Evolutionary conservation across 495 filamentous ascomycete genomes (phyloP), one percentile per base, ranked within the genome.

Genomic region (Hypoxylon crocopeplum): DNA sequence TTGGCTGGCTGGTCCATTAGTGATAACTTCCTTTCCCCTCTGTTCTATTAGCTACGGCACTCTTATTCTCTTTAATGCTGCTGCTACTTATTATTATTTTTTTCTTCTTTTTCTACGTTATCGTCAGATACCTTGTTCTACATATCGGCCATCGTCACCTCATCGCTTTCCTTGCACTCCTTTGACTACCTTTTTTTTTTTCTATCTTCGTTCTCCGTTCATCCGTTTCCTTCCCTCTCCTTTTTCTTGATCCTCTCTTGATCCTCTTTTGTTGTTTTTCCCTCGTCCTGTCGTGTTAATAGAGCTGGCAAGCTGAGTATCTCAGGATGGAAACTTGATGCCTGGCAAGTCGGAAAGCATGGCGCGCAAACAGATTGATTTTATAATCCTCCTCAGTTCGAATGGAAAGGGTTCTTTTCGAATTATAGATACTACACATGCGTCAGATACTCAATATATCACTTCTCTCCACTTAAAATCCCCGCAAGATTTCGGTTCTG

Each of bases 31-130:
- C 56, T 69, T 69, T 68, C 65, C 66, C 49, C 51, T 74, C 72
- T 78, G 77, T 80, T 69, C 73, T 75, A 77, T 78, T 79, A 79
- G 74, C 77, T 77, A 77, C 74, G 72, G 71, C 72, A 62, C 64
- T 69, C 65, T 59, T 79, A 79, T 66, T 69, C 42, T 69, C 73
- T 69, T 72, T 74, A 75, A 74, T 77, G 49, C 66, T 66, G 65
- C 69, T 72, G 48, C 55, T 56, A 46, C 39, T 59, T 44, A 49
- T 46, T 44, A 51, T 49, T 58, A 57, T 47, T 52, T 50, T 71
- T 56, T 36, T 41, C 50, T 44, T 53, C 15, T 57, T 58, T 10
- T 36, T 59, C 34, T 25, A 13, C 38, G 24, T 66, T 45, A 16
- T 67, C 38, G 51, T 47, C 42, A 59, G 74, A 76, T 75, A 75